Conservation (phyloP, 257 asterid species). For the Gentiana straminea region DNA sequence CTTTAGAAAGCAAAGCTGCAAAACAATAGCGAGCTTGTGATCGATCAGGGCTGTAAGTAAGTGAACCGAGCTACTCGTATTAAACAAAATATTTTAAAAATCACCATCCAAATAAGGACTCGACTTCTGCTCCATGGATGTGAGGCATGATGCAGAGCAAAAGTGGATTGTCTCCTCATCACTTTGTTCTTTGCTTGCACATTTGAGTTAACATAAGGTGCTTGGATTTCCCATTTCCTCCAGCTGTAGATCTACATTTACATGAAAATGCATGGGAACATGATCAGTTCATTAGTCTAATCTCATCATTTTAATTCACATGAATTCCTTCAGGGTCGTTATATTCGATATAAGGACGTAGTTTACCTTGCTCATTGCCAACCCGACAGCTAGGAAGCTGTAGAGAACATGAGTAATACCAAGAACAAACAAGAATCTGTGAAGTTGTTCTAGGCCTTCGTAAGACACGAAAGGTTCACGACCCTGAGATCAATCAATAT, state of each 20-base stretch:
- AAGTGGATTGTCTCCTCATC: conserved; percentile 84
- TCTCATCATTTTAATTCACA: neutral
- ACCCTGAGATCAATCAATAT: conserved; percentile 32
- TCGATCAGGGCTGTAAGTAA: too few relatives aligned
- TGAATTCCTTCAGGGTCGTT: neutral
- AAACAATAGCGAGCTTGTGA: neutral
- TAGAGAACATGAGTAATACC: conserved; percentile 74
- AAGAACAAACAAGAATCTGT: conserved; percentile 81
- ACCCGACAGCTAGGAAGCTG: conserved; percentile 61
- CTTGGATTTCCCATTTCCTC: conserved; percentile 91
- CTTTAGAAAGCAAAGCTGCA: conserved; percentile 83
- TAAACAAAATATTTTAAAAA: neutral
- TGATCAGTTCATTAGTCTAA: neutral
- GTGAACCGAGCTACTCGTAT: neutral
- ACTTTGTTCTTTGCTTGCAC: conserved; percentile 33
- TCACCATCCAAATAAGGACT: conserved; percentile 87
- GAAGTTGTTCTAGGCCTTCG: conserved; percentile 86
- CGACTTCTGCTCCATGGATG: conserved; percentile 90
- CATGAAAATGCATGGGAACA: neutral
- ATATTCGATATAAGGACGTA: neutral
- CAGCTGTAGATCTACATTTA: conserved; percentile 77
- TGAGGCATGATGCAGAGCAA: conserved; percentile 77
- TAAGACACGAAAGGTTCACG: conserved; percentile 81
- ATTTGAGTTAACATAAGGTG: conserved; percentile 10
- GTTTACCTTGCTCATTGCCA: conserved; percentile 86